Conservation (phyloP, 1,284 basidiomycete species). For the Cronartium quercuum region DNA sequence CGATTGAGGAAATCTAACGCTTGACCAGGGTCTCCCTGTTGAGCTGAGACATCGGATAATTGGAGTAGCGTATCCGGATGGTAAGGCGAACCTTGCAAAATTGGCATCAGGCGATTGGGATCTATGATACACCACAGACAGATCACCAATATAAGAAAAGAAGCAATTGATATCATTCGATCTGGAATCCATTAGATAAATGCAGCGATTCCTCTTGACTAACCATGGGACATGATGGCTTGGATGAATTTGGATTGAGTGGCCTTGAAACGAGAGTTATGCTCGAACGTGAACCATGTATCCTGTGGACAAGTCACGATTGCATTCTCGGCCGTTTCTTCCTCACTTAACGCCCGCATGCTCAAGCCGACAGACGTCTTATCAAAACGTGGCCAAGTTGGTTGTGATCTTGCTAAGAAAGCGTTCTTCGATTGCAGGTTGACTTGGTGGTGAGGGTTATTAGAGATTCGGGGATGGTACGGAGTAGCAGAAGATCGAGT, state of each 20-base stretch:
- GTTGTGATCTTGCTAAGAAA: slow-evolving; percentile 46
- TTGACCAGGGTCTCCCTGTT: slow-evolving; percentile 53
- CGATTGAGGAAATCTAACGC: slow-evolving; percentile 78
- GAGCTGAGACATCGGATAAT: slow-evolving; percentile 55
- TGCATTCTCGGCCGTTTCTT: not conserved
- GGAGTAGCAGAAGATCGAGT: not conserved
- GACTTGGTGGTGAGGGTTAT: slow-evolving; percentile 45
- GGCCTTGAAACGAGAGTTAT: slow-evolving; percentile 22
- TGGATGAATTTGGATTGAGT: slow-evolving; percentile 14
- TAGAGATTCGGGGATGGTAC: slow-evolving; percentile 43
- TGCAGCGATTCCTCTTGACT: not conserved
- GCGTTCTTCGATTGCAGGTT: slow-evolving; percentile 43
- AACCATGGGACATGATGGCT: slow-evolving; percentile 26
- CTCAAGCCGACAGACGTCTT: slow-evolving; percentile 4
- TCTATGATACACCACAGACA: no score
- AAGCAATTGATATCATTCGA: not conserved
- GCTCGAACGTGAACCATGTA: slow-evolving; percentile 26
- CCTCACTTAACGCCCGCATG: not conserved
- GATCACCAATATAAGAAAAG: not conserved
- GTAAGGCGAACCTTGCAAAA: slow-evolving; percentile 58
- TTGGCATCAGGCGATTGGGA: slow-evolving; percentile 53
- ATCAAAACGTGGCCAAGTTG: slow-evolving; percentile 51
- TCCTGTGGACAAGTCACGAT: not conserved
- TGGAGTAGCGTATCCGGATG: slow-evolving; percentile 86
- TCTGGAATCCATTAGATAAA: not conserved